phyloP scores from a whole-genome alignment of 495 filamentous ascomycete species.

The Lineolata rhizophorae region DNA sequence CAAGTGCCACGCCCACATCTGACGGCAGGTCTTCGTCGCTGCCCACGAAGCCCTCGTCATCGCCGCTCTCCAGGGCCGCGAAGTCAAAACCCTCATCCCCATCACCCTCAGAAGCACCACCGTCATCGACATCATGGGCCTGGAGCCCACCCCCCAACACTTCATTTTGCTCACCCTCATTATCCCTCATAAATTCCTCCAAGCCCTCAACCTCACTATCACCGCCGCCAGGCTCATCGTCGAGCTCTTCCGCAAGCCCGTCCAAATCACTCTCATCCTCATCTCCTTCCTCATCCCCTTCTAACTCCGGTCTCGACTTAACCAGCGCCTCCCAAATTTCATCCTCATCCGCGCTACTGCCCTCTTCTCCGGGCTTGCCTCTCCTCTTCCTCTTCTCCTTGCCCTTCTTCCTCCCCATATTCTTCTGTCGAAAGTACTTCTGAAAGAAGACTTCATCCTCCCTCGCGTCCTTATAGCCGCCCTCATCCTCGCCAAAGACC shows the following conservation, averaged over 20 bases:
- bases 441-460: constrained; percentile 98
- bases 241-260: constrained; percentile 7
- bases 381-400: constrained; percentile 28
- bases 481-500: constrained; percentile 79
- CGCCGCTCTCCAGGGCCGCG: constrained; percentile 20
- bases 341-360: constrained; percentile 25
- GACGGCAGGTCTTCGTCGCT: constrained; percentile 16
- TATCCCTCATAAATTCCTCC: too few relatives aligned
- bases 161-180: too few relatives aligned
- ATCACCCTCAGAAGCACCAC: constrained; percentile 24
- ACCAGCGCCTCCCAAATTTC: constrained; percentile 93
- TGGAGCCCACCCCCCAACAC: too few relatives aligned
- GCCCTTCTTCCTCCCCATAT: constrained; percentile 31
- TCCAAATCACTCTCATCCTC: constrained; percentile 34
- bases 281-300: constrained; percentile 35
- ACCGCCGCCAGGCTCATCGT: constrained; percentile 20
- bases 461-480: constrained; percentile 62
- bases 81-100: constrained; percentile 19
- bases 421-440: constrained; percentile 69
- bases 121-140: constrained; percentile 32
- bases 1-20: too few relatives aligned
- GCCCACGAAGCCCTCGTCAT: constrained; percentile 18
- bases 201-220: constrained; percentile 28
- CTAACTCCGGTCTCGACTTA: constrained; percentile 53
- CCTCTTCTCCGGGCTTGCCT: constrained; percentile 31